Conservation (phyloP, 192 early-diverging fungal species). For the Coemansia sp. region DNA sequence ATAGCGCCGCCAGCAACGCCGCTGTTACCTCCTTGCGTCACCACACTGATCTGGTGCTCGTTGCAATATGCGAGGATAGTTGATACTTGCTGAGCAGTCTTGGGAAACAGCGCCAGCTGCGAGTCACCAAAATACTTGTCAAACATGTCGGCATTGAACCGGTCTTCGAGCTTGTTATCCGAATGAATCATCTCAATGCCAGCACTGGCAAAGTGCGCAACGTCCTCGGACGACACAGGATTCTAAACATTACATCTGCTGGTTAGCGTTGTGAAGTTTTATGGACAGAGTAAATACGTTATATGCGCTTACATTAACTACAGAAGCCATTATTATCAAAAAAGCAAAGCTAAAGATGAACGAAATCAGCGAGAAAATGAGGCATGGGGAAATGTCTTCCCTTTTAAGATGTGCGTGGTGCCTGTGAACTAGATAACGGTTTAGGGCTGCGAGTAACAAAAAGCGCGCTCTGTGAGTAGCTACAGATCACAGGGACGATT, state of each 20-base stretch:
- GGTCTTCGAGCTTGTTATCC: constrained; percentile 18
- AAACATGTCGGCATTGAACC: constrained; percentile 80
- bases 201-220: constrained; percentile 29
- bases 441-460: neutral
- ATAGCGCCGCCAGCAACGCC: constrained; percentile 92
- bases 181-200: constrained; percentile 22
- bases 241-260: neutral
- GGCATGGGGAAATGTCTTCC: neutral
- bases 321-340: neutral
- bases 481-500: neutral
- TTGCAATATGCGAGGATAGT: constrained; percentile 85
- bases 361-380: neutral
- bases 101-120: constrained; percentile 75
- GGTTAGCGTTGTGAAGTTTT: neutral
- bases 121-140: constrained; percentile 86
- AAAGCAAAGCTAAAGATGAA: neutral
- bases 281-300: neutral
- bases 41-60: constrained; percentile 74
- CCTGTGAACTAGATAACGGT: neutral
- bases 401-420: neutral
- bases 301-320: neutral
- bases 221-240: constrained; percentile 24
- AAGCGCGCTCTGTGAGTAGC: neutral
- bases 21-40: constrained; percentile 97
- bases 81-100: constrained; percentile 79